Base-by-base conservation (phyloP, 441 rosid species). In the Pelargonium citronellum region DNA sequence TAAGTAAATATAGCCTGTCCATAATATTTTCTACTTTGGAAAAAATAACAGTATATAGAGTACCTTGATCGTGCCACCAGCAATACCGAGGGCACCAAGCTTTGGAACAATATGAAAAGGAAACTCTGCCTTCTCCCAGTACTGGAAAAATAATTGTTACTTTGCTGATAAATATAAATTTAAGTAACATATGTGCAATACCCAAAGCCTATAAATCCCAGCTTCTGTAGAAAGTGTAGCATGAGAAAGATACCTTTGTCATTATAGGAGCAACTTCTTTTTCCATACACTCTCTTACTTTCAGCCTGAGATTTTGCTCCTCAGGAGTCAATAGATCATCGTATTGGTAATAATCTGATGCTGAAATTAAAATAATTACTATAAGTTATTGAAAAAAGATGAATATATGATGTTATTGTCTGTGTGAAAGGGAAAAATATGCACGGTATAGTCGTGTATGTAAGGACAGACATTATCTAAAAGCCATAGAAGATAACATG, bases 71-170 rank as follows among this genome's bases (percentile, higher is more conserved):
- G 91, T 90, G 61, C 96, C 98, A 71, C 96, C 97, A 78, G 87
- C 83, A 79, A 94, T 69, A 75, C 51, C 27, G 60, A 91, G 71
- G 41, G 85, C 85, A 34, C 85, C 90, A 64, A 94, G 83, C 83
- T 87, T 87, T 17, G 98, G 97, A 71, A 92, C 71, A 58, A 87
- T 71, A 65, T 92, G 91, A 79, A 88, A 95, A n/a, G 98, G 98
- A 77, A 95, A 95, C 69, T 87, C 91, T 15, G 99, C 98, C 80
- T 88, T 95, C 91, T 95, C 98, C 98, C 99, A 92, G 30, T 87
- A 92, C 99, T 95, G 81, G 27, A 71, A 43, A 51, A 74, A 72
- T 75, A 61, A 11, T 68, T 67, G 15, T 64, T 17, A 27, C 20
- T 37, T 27, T 66, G 4, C 30, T 44, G 11, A 43, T 49, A 62